These are phyloP conservation scores for Turritis glabra DNA, from an alignment of 345 rosid genomes.

Conservation along the genomic window DNA sequence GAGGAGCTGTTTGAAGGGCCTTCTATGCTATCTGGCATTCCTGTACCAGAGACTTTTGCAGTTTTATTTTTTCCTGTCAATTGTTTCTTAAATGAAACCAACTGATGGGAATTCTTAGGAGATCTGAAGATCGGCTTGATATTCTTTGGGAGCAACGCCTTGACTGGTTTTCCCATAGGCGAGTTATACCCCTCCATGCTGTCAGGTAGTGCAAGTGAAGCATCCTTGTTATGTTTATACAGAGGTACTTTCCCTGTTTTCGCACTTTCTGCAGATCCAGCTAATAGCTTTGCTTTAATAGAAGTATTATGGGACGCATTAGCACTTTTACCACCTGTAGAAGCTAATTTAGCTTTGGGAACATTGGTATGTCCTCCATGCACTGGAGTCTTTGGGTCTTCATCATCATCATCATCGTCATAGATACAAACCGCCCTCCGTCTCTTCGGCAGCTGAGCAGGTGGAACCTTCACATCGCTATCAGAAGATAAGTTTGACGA, in stretches of 20 bases:
- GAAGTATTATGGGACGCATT: slow-evolving; percentile 37
- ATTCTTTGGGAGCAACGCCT: slow-evolving; percentile 37
- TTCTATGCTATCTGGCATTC: slow-evolving; percentile 32
- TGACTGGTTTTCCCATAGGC: slow-evolving; percentile 45
- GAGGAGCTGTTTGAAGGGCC: slow-evolving; percentile 35
- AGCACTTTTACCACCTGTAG: slow-evolving; percentile 42
- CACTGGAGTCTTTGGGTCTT: slow-evolving; percentile 80
- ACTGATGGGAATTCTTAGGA: slow-evolving; percentile 55
- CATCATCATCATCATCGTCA: slow-evolving; percentile 68
- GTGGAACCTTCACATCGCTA: slow-evolving; percentile 40
- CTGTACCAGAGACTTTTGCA: slow-evolving; percentile 43
- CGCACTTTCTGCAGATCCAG: slow-evolving; percentile 33
- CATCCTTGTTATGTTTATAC: slow-evolving; percentile 38
- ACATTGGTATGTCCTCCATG: slow-evolving; percentile 54
- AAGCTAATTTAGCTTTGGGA: slow-evolving; percentile 39
- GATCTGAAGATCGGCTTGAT: slow-evolving; percentile 47
- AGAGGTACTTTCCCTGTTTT: slow-evolving; percentile 38
- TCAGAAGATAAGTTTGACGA: slow-evolving; percentile 42
- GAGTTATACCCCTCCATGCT: slow-evolving; percentile 38
- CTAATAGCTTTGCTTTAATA: slow-evolving; percentile 31
- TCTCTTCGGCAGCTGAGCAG: slow-evolving; percentile 54
- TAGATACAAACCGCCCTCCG: slow-evolving; percentile 73
- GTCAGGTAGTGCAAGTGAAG: slow-evolving; percentile 37
- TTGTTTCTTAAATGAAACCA: slow-evolving; percentile 37
- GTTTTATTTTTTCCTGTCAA: slow-evolving; percentile 44